Evolutionary conservation across 2,329 filamentous ascomycete genomes (phyloP).

Genomic region (Trichoderma breve): DNA sequence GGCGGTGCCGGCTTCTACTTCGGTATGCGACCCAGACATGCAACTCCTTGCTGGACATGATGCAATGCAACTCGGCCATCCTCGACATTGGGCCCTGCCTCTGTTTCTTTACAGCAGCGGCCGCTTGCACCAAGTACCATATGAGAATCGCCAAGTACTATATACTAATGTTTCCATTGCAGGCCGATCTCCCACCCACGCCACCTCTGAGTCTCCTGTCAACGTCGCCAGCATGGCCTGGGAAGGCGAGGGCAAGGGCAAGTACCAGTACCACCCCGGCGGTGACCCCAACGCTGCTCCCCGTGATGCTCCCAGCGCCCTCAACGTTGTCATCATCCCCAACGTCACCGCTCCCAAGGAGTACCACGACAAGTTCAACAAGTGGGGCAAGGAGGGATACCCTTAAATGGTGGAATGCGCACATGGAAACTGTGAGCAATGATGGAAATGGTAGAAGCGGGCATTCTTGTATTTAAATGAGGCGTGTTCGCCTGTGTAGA

Average conservation of each 20-base stretch:
- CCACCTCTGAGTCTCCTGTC: slow-evolving; percentile 78
- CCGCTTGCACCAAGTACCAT: not conserved
- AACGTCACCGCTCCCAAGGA: slow-evolving; percentile 90
- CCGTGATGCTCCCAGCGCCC: slow-evolving; percentile 88
- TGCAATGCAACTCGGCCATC: not conserved
- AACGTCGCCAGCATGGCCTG: slow-evolving; percentile 84
- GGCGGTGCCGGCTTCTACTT: slow-evolving; percentile 89
- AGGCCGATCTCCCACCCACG: slow-evolving; percentile 81
- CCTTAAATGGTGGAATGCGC: slow-evolving; percentile 41
- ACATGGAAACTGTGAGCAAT: not conserved
- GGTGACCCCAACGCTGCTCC: slow-evolving; percentile 73
- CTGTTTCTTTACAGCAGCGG: not conserved
- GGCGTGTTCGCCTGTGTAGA: slow-evolving; percentile 17
- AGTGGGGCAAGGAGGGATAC: slow-evolving; percentile 98
- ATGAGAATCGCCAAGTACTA: not conserved
- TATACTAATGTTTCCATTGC: not conserved
- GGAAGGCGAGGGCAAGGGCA: slow-evolving; percentile 68
- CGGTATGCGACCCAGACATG: slow-evolving; percentile 48
- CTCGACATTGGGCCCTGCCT: not conserved
- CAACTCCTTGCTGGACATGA: not conserved
- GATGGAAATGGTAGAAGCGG: not conserved
- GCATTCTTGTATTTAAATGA: slow-evolving; percentile 11
- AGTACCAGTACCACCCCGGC: slow-evolving; percentile 79
- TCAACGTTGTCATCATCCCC: slow-evolving; percentile 93
- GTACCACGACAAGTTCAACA: slow-evolving; percentile 97